These are phyloP conservation scores for Cordyceps cicadae DNA, from an alignment of 2,329 filamentous ascomycete genomes.

Conservation along the genomic window DNA sequence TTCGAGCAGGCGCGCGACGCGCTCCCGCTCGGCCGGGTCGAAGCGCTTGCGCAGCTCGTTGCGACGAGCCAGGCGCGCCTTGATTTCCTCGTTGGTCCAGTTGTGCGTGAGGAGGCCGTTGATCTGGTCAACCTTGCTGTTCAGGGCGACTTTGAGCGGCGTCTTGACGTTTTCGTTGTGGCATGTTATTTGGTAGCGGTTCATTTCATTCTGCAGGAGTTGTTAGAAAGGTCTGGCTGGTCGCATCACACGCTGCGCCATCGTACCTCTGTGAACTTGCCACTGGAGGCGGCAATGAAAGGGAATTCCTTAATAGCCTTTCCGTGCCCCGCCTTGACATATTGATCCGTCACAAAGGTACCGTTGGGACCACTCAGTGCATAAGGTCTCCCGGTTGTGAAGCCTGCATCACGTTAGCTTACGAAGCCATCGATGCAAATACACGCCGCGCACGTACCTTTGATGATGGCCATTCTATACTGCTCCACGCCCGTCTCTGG, in stretches of 20 bases:
- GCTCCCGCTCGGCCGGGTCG: conserved; percentile 58
- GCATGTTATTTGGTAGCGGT: conserved; percentile 70
- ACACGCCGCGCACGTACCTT: conserved; percentile 45
- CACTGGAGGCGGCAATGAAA: conserved; percentile 84
- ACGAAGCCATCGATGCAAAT: background rate
- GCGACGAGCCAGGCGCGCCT: conserved; percentile 66
- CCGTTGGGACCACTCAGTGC: conserved; percentile 72
- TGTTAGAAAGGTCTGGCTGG: conserved; percentile 17
- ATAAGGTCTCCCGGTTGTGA: conserved; percentile 73
- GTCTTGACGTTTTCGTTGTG: conserved; percentile 62
- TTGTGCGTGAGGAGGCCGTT: conserved; percentile 67
- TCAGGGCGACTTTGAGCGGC: conserved; percentile 62
- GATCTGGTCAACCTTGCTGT: conserved; percentile 71
- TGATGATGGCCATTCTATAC: conserved; percentile 85
- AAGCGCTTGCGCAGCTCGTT: conserved; percentile 59
- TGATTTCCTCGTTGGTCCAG: conserved; percentile 78
- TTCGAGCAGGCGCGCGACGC: conserved; percentile 56
- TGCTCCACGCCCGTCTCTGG: conserved; percentile 62
- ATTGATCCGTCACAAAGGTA: conserved; percentile 75
- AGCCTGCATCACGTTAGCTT: conserved; percentile 46
- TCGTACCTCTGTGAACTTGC: conserved; percentile 69
- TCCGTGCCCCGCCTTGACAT: conserved; percentile 73
- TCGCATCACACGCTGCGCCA: background rate
- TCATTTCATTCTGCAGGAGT: conserved; percentile 59
- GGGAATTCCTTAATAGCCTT: conserved; percentile 78